Percentiles rank a stretch among this genome's conserved stretches.
These are phyloP conservation scores for Lojkania enalia DNA, from an alignment of 2,329 filamentous ascomycete species.

Conservation along the genomic window DNA sequence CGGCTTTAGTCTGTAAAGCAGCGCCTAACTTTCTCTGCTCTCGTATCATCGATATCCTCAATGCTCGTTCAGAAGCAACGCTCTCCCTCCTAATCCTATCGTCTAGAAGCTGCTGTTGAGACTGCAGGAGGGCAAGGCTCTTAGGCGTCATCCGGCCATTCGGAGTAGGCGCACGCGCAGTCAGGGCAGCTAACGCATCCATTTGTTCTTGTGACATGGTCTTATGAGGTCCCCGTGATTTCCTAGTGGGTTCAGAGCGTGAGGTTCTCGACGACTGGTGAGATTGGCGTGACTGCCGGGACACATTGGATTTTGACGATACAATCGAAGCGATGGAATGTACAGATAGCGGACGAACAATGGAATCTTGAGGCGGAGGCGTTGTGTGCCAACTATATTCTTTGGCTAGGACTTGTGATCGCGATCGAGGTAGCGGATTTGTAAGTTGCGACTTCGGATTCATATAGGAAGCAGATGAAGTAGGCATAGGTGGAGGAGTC, in stretches of 20 bases:
- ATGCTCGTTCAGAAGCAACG: constrained; percentile 6
- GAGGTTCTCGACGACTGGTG: background rate
- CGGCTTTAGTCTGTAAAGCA: background rate
- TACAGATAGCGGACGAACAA: constrained; percentile 2
- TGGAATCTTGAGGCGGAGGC: background rate
- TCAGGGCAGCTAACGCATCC: constrained; percentile 13
- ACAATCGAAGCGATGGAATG: constrained; percentile 1
- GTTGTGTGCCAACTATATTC: background rate
- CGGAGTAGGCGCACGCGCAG: constrained; percentile 7
- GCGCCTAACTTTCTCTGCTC: background rate
- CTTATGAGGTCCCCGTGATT: background rate
- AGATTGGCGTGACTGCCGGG: constrained; percentile 1
- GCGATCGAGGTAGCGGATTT: background rate
- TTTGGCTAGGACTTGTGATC: background rate
- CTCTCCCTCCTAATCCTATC: constrained; percentile 12
- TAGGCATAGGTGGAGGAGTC: background rate
- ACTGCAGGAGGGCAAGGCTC: constrained; percentile 5
- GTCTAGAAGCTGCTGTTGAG: constrained; percentile 11
- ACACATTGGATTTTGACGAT: constrained; percentile 5
- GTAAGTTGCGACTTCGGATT: background rate
- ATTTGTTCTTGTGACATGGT: constrained; percentile 15
- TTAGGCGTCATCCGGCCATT: constrained; percentile 9
- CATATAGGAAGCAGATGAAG: background rate
- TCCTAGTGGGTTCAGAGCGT: background rate
- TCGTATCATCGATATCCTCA: background rate